A percentile compares a stretch with the other conserved stretches of the same genome.
Evolutionary conservation across 108 stramenopile genomes (phyloP).

Genomic region (Nitzschia sp.): DNA sequence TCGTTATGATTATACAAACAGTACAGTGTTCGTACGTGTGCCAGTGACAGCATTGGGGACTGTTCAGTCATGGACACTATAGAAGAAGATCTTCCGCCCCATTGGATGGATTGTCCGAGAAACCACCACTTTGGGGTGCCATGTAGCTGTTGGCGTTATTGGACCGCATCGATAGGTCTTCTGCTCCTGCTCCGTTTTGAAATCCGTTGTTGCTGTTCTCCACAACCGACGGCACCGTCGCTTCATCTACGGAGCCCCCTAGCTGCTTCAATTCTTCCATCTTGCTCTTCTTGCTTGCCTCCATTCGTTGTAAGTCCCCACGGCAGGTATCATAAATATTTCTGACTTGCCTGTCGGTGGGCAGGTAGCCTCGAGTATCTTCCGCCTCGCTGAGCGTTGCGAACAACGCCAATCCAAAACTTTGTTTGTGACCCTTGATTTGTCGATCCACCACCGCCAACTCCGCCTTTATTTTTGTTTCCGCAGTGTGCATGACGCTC

Average conservation of each 20-base stretch:
- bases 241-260: slow-evolving; percentile 1
- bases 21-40: background rate
- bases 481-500: slow-evolving; percentile 56
- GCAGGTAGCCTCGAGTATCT: slow-evolving; percentile 75
- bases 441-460: slow-evolving; percentile 56
- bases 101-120: slow-evolving; percentile 8
- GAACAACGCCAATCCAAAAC: slow-evolving; percentile 69
- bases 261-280: slow-evolving; percentile 22
- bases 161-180: background rate
- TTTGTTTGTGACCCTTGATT: slow-evolving; percentile 71
- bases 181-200: background rate
- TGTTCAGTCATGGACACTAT: background rate
- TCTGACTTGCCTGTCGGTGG: slow-evolving; percentile 75
- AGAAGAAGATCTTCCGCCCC: slow-evolving; percentile 7
- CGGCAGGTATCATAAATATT: slow-evolving; percentile 69
- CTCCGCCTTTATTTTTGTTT: slow-evolving; percentile 73
- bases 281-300: slow-evolving; percentile 30
- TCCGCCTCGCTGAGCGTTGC: slow-evolving; percentile 61
- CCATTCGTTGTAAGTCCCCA: slow-evolving; percentile 58
- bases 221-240: background rate
- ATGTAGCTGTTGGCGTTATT: background rate
- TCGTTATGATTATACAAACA: background rate
- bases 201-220: slow-evolving; percentile 4
- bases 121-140: slow-evolving; percentile 1
- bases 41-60: background rate